Conservation (phyloP, 148 eudicot species). For the Vaccinium myrtillus region DNA sequence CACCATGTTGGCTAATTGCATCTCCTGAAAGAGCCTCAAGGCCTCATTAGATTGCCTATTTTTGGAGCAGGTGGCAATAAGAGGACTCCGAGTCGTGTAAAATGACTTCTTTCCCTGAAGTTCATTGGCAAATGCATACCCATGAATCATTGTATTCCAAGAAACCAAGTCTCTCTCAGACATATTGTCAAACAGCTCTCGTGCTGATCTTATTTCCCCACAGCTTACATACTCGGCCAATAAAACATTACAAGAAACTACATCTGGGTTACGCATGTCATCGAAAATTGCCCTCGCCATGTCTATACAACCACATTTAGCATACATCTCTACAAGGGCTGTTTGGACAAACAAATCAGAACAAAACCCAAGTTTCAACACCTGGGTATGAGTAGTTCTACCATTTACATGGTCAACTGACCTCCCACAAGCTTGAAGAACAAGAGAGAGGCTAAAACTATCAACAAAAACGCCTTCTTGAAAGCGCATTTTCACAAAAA, state of each 20-base stretch:
- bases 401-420: constrained; percentile 2
- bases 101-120: neutral
- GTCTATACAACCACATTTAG: constrained; percentile 9
- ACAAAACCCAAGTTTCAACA: constrained; percentile 21
- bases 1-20: too few species aligned
- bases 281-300: neutral
- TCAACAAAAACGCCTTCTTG: constrained; percentile 3
- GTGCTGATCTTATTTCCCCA: constrained; percentile 15
- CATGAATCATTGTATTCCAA: constrained; percentile 27
- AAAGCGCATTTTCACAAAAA: too few species aligned
- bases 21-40: constrained; percentile 7
- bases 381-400: constrained; percentile 14
- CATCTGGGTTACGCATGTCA: constrained; percentile 16
- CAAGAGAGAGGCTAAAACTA: constrained; percentile 24
- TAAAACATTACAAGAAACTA: constrained; percentile 20
- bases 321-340: constrained; percentile 22
- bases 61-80: neutral
- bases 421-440: constrained; percentile 26
- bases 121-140: constrained; percentile 15
- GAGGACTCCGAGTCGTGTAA: neutral
- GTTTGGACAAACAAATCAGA: constrained; percentile 25
- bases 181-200: constrained; percentile 20
- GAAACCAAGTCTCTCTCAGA: constrained; percentile 18
- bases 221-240: constrained; percentile 16
- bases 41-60: constrained; percentile 16